These are phyloP conservation scores for Scutellaria galericulata DNA, from an alignment of 257 asterid species.

Conservation along the genomic window DNA sequence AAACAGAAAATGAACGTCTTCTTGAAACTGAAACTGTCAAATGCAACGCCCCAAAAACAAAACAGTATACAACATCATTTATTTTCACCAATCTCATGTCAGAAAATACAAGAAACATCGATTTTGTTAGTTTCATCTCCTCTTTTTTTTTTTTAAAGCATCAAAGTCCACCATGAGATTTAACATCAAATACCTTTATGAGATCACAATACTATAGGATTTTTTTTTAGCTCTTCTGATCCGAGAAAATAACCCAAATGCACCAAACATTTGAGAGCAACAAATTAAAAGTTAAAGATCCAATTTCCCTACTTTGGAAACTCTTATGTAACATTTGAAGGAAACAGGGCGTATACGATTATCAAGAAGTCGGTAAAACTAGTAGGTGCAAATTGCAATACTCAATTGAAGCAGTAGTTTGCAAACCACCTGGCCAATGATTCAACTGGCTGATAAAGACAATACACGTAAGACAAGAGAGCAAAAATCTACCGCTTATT, in stretches of 20 bases:
- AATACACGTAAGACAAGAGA: neutral
- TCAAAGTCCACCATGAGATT: neutral
- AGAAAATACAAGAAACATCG: neutral
- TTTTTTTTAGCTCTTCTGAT: neutral
- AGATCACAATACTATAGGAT: neutral
- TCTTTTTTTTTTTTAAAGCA: too few relatives aligned
- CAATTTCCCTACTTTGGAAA: neutral
- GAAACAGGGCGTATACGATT: neutral
- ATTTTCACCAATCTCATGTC: neutral
- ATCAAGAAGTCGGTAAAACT: neutral
- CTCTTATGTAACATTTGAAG: neutral
- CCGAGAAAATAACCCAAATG: neutral
- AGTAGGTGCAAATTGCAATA: neutral
- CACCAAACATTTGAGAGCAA: slow-evolving; percentile 16
- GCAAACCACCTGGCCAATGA: neutral
- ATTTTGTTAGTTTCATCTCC: neutral
- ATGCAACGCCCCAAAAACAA: neutral
- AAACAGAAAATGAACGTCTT: slow-evolving; percentile 3
- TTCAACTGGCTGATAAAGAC: slow-evolving; percentile 11
- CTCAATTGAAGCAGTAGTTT: neutral
- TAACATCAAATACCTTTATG: neutral
- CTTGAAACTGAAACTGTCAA: slow-evolving; percentile 3
- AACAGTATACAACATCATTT: slow-evolving; percentile 4
- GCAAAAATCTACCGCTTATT: neutral
- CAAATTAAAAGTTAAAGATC: neutral